These are phyloP conservation scores for Talaromyces proteolyticus DNA, from an alignment of 495 filamentous ascomycete genomes.

Conservation along the genomic window DNA sequence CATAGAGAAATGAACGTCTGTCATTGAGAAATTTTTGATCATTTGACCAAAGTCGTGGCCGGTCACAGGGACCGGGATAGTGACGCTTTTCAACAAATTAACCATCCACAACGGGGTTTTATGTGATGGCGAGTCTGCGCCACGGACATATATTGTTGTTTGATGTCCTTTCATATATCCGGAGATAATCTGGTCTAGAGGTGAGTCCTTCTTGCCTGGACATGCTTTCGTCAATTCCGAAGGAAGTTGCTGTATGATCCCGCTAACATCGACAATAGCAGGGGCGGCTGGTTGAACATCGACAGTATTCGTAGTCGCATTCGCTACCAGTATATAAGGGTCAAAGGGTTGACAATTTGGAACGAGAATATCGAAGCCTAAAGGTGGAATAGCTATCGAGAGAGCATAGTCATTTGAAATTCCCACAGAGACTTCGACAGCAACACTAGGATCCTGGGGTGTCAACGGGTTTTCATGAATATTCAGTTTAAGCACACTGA, in stretches of 20 bases:
- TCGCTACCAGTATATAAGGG: conserved; percentile 64
- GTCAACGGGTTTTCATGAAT: conserved; percentile 57
- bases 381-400: conserved; percentile 63
- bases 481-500: conserved; percentile 71
- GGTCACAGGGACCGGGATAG: conserved; percentile 77
- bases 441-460: conserved; percentile 53
- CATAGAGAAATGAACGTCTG: conserved; percentile 75
- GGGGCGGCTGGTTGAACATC: conserved; percentile 57
- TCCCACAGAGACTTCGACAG: conserved; percentile 64
- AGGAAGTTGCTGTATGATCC: conserved; percentile 64
- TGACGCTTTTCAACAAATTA: conserved; percentile 73
- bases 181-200: conserved; percentile 76
- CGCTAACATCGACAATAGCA: conserved; percentile 61
- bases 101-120: conserved; percentile 75
- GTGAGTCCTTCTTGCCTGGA: conserved; percentile 68
- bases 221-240: conserved; percentile 63
- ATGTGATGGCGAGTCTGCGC: conserved; percentile 56
- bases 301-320: conserved; percentile 61
- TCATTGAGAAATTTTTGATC: conserved; percentile 79
- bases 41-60: conserved; percentile 73
- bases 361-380: conserved; percentile 79
- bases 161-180: conserved; percentile 74
- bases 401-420: conserved; percentile 71
- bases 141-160: conserved; percentile 74
- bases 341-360: conserved; percentile 63